These are phyloP conservation scores for Tuber calosporum DNA, from an alignment of 495 filamentous ascomycete species.

Conservation along the genomic window DNA sequence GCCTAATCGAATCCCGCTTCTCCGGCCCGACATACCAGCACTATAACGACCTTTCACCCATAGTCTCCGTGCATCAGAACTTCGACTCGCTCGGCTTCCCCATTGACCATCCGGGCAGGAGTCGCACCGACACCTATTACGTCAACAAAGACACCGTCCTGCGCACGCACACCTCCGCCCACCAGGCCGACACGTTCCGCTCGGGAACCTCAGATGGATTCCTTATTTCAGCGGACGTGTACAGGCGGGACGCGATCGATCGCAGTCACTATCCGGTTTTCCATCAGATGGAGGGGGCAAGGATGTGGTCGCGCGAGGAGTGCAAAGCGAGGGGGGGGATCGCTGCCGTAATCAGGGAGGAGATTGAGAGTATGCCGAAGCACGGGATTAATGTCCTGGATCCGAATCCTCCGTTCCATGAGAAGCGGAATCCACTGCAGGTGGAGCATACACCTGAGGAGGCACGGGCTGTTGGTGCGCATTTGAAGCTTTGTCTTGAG, in stretches of 20 bases:
- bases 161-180: slow-evolving; percentile 87
- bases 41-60: slow-evolving; percentile 69
- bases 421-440: slow-evolving; percentile 79
- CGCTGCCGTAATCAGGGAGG: slow-evolving; percentile 56
- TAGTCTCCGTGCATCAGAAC: slow-evolving; percentile 81
- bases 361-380: slow-evolving; percentile 60
- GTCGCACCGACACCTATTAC: slow-evolving; percentile 89
- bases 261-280: slow-evolving; percentile 92
- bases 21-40: slow-evolving; percentile 61
- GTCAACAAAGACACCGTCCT: slow-evolving; percentile 76
- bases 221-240: slow-evolving; percentile 91
- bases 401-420: slow-evolving; percentile 69
- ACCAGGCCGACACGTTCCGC: slow-evolving; percentile 81
- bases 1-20: slow-evolving; percentile 87
- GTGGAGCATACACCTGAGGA: slow-evolving; percentile 64
- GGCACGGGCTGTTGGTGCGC: slow-evolving; percentile 71
- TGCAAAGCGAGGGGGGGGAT: slow-evolving; percentile 51
- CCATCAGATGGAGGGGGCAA: slow-evolving; percentile 96
- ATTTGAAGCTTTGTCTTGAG: slow-evolving; percentile 86
- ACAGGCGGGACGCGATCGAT: slow-evolving; percentile 90
- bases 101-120: slow-evolving; percentile 78
- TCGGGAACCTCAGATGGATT: slow-evolving; percentile 68
- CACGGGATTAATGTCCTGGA: slow-evolving; percentile 71
- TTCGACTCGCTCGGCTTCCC: slow-evolving; percentile 96
- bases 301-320: slow-evolving; percentile 71